Evolutionary conservation across 2,329 filamentous ascomycete species (phyloP), one percentile per base, ranked within the genome.

Genomic region (Dactylellina cionopaga): DNA sequence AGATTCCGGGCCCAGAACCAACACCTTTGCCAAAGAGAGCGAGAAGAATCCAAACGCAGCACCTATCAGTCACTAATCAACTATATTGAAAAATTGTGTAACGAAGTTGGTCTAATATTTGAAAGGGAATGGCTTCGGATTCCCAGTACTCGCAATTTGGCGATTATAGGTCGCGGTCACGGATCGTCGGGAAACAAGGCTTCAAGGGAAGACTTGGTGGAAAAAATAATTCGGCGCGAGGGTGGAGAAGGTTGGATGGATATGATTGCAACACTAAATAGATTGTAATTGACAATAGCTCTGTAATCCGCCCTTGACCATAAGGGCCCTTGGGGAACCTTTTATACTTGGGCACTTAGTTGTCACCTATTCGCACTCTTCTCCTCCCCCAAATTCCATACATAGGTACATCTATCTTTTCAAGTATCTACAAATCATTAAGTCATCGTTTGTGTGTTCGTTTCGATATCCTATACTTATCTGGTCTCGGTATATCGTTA

Each of bases 61-160:
- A 89, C 90, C 24, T 97, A 96, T 80, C 89, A 92, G 0, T 90
- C 90, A 1, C 85, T 99, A 13, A 92, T 94, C 17, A 87, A 87
- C 51, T 97, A 94, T 85, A 88, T 92, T 0, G 83, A 86, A 17
- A 82, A 83, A 25, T 85, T 99, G 41, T 89, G 90, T 0, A 82
- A 83, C 29, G 88, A 90, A 65, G 87, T 92, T 74, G 91, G 90
- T 1, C 96, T 89, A 84, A 81, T 84, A 3, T 85, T 91, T 0
- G 92, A 98, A 80, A 91, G 86, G 74, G 94, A 96, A 77, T 88
- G 95, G 83, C 80, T 99, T 77, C 85, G 94, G 46, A 98, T 99
- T 74, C 95, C 95, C 0, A 96, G 91, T 79, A 97, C 94, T 37
- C 84, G 95, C 74, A 98, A 98, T 80, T 88, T 89, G 15, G 92